Base-by-base conservation (phyloP, 108 stramenopile genomes). In the Chaetoceros muelleri region DNA sequence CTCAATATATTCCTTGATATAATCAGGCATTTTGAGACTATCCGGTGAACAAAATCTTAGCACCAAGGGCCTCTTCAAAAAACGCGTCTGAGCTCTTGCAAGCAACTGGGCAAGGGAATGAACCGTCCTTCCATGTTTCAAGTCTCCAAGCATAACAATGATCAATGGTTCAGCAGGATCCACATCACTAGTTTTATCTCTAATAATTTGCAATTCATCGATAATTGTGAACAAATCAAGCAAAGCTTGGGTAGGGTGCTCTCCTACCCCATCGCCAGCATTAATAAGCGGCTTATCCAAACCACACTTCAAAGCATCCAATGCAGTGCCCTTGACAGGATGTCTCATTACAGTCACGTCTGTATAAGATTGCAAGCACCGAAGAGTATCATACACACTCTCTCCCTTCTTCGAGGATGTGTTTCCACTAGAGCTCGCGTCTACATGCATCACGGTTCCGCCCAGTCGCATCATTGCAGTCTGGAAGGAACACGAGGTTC, bases 231-330 rank as follows among this genome's bases (percentile, higher is more conserved):
- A 97, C 21, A 88, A 57, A 71, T 99, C 98, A 76, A 99, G 85
- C 21, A 99, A 65, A 3, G 98, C 96, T 66, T 99, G 98, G 2
- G 98, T 97, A 0, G 98, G 98, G 72, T 99, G 98, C 61, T 99
- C 95, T 25, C 95, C 97, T 7, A 80, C 74, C 5, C 98, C 98
- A 71, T 96, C 95, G 17, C 98, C 98, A 13, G 95, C 98, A 88
- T 98, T 98, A 24, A 98, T 53, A 26, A 97, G 76, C 0, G 97
- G 97, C 52, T 79, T 69, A 7, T 48, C 52, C 16, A 67, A 68
- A 27, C 66, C 67, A 31, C 67, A 58, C 0, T 67, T 62, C 50
- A 72, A 58, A 26, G 72, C 59, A 40, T 40, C 34, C 5, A 40
- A 5, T 10, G 13, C 87, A 53, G 75, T 83, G 27, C 95, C 98